These are phyloP conservation scores for Epichloe hybrida DNA, from an alignment of 2,329 filamentous ascomycete species.

Conservation along the genomic window DNA sequence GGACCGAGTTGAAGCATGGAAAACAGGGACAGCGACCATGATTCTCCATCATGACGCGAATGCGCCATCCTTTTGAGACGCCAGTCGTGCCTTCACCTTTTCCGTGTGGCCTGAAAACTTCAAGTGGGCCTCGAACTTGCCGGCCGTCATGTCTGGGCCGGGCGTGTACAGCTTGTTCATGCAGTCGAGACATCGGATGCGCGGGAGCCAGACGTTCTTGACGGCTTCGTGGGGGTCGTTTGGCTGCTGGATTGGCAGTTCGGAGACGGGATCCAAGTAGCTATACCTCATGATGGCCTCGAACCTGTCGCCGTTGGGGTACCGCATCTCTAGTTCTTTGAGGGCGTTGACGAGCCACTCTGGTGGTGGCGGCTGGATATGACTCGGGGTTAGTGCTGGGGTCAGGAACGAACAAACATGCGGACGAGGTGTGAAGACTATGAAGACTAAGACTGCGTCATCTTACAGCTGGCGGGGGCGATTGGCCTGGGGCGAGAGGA, in stretches of 20 bases:
- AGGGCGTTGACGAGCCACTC: slow-evolving; percentile 70
- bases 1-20: neutral
- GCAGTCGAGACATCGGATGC: slow-evolving; percentile 86
- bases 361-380: slow-evolving; percentile 64
- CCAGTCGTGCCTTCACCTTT: slow-evolving; percentile 36
- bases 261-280: slow-evolving; percentile 60
- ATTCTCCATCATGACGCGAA: neutral
- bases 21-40: neutral
- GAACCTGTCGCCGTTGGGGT: slow-evolving; percentile 66
- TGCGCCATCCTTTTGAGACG: slow-evolving; percentile 9
- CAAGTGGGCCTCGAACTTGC: slow-evolving; percentile 87
- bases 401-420: no score
- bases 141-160: slow-evolving; percentile 68
- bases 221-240: slow-evolving; percentile 46
- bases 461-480: slow-evolving; percentile 48
- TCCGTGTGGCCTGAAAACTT: slow-evolving; percentile 72
- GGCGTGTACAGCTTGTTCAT: slow-evolving; percentile 90
- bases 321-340: slow-evolving; percentile 52
- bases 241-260: slow-evolving; percentile 46
- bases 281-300: slow-evolving; percentile 86
- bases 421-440: neutral
- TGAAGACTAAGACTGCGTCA: neutral
- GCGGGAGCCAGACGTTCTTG: slow-evolving; percentile 71
- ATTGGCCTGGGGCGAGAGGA: slow-evolving; percentile 43
- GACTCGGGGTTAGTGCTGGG: neutral